Evolutionary conservation across 2,329 filamentous ascomycete genomes (phyloP).

Genomic region (Cadophora luteo-olivacea): DNA sequence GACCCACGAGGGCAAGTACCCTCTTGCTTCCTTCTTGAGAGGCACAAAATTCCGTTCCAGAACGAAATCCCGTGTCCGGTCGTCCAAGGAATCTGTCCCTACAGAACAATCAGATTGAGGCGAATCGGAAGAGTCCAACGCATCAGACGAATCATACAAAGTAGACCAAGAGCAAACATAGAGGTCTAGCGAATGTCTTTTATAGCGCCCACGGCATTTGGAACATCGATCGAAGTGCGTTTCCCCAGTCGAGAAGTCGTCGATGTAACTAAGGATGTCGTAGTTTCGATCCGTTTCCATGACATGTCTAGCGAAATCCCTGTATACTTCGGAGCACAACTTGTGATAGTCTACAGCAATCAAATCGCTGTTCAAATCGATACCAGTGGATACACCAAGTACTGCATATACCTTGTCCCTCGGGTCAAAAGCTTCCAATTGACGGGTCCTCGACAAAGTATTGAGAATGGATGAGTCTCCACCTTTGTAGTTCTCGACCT

Average conservation of each 20-base stretch:
- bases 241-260: not conserved
- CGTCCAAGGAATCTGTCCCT: no score
- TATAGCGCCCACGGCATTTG: no score
- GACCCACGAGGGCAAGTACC: not conserved
- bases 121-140: no score
- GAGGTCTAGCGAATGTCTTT: no score
- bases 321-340: not conserved
- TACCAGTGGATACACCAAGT: not conserved
- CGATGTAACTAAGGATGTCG: not conserved
- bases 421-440: not conserved
- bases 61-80: no score
- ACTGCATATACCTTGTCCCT: not conserved
- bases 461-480: not conserved
- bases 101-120: no score
- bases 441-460: not conserved
- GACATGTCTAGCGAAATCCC: not conserved
- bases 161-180: no score
- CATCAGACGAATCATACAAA: no score
- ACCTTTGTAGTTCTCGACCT: not conserved
- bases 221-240: no score
- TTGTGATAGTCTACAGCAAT: not conserved
- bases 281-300: not conserved
- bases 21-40: no score
- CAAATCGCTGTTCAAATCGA: not conserved
- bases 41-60: no score